These are phyloP conservation scores for Leishmania arabica DNA, from an alignment of 208 protist genomes.

Conservation along the genomic window DNA sequence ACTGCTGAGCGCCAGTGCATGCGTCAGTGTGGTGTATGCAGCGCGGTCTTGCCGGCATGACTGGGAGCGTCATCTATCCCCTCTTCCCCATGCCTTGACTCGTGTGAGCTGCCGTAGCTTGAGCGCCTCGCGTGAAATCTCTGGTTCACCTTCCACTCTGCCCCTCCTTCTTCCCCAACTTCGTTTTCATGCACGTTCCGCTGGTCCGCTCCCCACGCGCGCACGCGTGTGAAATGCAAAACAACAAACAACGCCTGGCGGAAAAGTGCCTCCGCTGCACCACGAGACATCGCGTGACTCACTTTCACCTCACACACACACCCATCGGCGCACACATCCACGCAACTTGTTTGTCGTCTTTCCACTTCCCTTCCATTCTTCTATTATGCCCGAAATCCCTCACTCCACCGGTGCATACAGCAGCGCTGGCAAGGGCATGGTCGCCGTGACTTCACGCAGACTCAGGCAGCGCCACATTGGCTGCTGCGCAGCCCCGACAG, in stretches of 20 bases:
- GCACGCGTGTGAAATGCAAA: neutral
- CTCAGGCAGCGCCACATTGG: conserved; percentile 10
- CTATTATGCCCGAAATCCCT: neutral
- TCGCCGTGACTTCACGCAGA: neutral
- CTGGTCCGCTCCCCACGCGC: neutral
- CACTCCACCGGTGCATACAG: neutral
- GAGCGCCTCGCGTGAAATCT: neutral
- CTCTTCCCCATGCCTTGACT: neutral
- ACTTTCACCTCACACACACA: neutral
- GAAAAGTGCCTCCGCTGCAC: neutral
- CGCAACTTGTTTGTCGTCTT: neutral
- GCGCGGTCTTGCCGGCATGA: neutral
- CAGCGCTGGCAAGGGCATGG: neutral
- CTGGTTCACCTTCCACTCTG: neutral
- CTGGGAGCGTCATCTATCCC: too few relatives aligned
- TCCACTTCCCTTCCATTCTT: neutral
- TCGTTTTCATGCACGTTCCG: neutral
- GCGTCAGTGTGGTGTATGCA: neutral
- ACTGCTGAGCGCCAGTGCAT: neutral
- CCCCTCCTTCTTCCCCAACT: neutral
- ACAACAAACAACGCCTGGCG: neutral
- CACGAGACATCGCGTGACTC: neutral
- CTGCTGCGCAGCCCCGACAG: conserved; percentile 13
- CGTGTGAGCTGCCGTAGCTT: neutral
- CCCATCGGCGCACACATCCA: neutral